Percentiles rank a stretch among this genome's conserved stretches.
Evolutionary conservation across 495 filamentous ascomycete genomes (phyloP).

Genomic region (Podospora fimiseda): DNA sequence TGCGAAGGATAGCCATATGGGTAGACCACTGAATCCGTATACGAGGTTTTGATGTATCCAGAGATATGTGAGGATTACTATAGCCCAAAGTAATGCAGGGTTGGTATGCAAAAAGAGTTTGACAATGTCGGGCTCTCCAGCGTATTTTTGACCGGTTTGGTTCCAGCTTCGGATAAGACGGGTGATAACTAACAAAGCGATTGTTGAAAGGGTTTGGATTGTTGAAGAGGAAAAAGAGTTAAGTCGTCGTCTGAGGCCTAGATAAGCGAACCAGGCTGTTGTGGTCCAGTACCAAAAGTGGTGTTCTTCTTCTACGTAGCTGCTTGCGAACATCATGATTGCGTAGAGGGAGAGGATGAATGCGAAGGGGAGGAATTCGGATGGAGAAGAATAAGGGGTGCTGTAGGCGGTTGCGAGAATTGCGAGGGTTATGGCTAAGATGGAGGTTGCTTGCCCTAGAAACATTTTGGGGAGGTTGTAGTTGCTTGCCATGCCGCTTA

Average conservation of each 20-base stretch:
- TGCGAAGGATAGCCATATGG: slow-evolving; percentile 19
- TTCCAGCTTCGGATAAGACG: slow-evolving; percentile 78
- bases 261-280: slow-evolving; percentile 65
- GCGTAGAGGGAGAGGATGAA: slow-evolving; percentile 56
- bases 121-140: slow-evolving; percentile 80
- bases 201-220: slow-evolving; percentile 11
- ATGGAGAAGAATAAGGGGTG: slow-evolving; percentile 1
- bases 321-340: slow-evolving; percentile 93
- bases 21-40: slow-evolving; percentile 29
- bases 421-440: slow-evolving; percentile 19
- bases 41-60: slow-evolving; percentile 30
- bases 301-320: slow-evolving; percentile 96
- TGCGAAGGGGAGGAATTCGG: slow-evolving; percentile 24
- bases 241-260: slow-evolving; percentile 35
- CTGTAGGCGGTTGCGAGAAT: slow-evolving; percentile 12
- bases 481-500: slow-evolving; percentile 85
- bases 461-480: slow-evolving; percentile 59
- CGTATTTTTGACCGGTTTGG: slow-evolving; percentile 92
- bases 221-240: background rate
- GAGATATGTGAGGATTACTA: slow-evolving; percentile 65
- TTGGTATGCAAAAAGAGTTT: slow-evolving; percentile 57
- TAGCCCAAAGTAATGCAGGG: slow-evolving; percentile 62
- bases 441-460: slow-evolving; percentile 26
- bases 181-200: slow-evolving; percentile 40
- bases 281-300: slow-evolving; percentile 96